Base-by-base conservation (phyloP, 108 stramenopile species). In the Nitzschia putrida region DNA sequence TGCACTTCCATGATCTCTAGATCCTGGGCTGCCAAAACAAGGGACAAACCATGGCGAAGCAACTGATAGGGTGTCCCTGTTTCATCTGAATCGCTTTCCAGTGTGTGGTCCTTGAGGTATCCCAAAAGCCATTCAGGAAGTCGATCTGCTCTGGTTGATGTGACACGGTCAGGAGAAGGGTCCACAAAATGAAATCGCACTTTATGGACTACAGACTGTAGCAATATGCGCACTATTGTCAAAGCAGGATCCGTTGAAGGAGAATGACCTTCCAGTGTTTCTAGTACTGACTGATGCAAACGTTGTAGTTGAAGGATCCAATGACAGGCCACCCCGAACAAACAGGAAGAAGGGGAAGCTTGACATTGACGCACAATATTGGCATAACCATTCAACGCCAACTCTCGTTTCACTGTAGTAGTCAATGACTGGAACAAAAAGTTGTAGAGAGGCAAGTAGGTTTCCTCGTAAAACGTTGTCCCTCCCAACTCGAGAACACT, bases 61-160 rank as follows among this genome's bases (percentile, higher is more conserved):
- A 77, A 52, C 16, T 71, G 50, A 54, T 39, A 70, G 49, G 64
- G 69, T 41, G 23, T 16, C 41, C 39, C 65, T 3, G 21, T 34
- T 24, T 26, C 23, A 23, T 26, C 23, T 20, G 11, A 5, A 14
- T 52, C 29, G 9, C 20, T 22, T 44, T 63, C 55, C 65, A 81
- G 45, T 72, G 83, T 50, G 41, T 85, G 59, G 43, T 88, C 87
- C 10, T 73, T 64, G n/a, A 93, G 60, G 63, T 90, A 93, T 23
- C 58, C 73, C 53, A 90, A 79, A 3, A 90, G 55, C 88, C 88
- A 90, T 74, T 93, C 88, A 18, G 89, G 87, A n/a, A 93, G 74
- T 53, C 84, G 74, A 64, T 90, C 89, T 18, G 84, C 78, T 1
- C 79, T 76, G 55, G 71, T 67, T 22, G 85, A 60, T 21, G 81